Conservation (phyloP, 768 basidiomycete genomes). For the Mycena latifolia region DNA sequence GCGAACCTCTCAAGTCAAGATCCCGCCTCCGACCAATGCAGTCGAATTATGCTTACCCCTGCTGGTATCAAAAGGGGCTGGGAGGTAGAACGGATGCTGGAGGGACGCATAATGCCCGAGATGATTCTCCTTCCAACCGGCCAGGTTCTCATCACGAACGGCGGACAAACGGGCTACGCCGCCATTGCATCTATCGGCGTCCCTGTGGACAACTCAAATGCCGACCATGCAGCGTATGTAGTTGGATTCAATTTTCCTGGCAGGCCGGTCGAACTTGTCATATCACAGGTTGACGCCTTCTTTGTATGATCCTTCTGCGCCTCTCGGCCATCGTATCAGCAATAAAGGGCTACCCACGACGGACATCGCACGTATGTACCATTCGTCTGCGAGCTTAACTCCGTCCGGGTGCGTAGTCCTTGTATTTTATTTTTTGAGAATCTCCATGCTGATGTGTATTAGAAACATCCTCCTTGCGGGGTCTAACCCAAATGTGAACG, state of each 20-base stretch:
- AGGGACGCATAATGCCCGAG: slow-evolving; percentile 67
- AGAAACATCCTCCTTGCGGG: slow-evolving; percentile 21
- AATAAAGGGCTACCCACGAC: slow-evolving; percentile 45
- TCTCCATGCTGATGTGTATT: background rate
- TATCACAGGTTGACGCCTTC: slow-evolving; percentile 47
- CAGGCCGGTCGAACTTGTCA: background rate
- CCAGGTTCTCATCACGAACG: slow-evolving; percentile 60
- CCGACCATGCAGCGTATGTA: slow-evolving; percentile 56
- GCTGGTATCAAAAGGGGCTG: slow-evolving; percentile 47
- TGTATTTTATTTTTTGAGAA: too few relatives aligned
- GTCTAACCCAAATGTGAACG: slow-evolving; percentile 47
- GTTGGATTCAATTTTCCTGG: background rate
- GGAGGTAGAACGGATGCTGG: slow-evolving; percentile 59
- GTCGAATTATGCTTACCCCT: slow-evolving; percentile 53
- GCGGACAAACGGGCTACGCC: slow-evolving; percentile 52
- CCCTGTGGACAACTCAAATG: slow-evolving; percentile 56
- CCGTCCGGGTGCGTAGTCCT: slow-evolving; percentile 43
- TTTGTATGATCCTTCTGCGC: slow-evolving; percentile 53
- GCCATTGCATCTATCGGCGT: slow-evolving; percentile 39
- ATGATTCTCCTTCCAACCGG: slow-evolving; percentile 52
- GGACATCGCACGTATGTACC: slow-evolving; percentile 48
- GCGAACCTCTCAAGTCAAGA: slow-evolving; percentile 66
- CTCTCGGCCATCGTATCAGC: slow-evolving; percentile 52
- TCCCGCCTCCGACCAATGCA: slow-evolving; percentile 49
- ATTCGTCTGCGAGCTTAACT: slow-evolving; percentile 49